phyloP scores from a whole-genome alignment of 2,329 filamentous ascomycete species.

The Claviceps sp. region DNA sequence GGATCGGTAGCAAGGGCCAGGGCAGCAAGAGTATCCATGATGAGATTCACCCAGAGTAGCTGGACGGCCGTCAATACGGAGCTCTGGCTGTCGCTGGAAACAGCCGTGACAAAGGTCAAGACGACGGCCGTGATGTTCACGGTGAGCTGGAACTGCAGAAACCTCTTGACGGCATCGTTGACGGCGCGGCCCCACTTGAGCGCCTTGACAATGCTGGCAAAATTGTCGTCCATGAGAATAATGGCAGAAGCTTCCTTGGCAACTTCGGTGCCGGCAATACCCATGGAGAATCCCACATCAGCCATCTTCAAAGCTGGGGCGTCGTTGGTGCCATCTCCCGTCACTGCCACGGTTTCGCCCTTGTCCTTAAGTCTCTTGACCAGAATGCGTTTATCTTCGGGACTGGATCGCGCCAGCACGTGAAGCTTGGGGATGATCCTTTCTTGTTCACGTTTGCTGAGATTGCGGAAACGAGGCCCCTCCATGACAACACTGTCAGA shows the following conservation, averaged over 20 bases:
- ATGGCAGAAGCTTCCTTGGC: conserved; percentile 78
- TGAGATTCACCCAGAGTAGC: conserved; percentile 90
- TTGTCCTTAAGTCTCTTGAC: conserved; percentile 58
- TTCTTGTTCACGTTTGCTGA: conserved; percentile 51
- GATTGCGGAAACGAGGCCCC: conserved; percentile 63
- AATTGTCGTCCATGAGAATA: conserved; percentile 81
- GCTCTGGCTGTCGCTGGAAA: conserved; percentile 51
- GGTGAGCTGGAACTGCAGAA: conserved; percentile 64
- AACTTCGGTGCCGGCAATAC: conserved; percentile 69
- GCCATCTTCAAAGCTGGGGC: conserved; percentile 69
- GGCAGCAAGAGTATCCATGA: conserved; percentile 93
- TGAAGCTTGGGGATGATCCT: conserved; percentile 56
- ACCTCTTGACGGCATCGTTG: conserved; percentile 66
- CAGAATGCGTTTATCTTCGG: conserved; percentile 63
- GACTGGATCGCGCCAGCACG: conserved; percentile 61
- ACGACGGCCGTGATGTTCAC: conserved; percentile 88
- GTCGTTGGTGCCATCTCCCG: conserved; percentile 74
- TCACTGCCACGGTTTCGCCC: conserved; percentile 69
- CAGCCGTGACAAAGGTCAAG: conserved; percentile 77
- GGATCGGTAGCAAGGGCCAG: conserved; percentile 81
- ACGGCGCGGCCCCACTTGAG: conserved; percentile 69
- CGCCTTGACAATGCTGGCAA: conserved; percentile 73
- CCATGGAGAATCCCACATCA: conserved; percentile 78
- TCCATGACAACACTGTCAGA: conserved; percentile 60
- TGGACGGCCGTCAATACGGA: conserved; percentile 83